Base-by-base conservation (phyloP, 306 rosid species). In the Cucurbita argyrosperma region DNA sequence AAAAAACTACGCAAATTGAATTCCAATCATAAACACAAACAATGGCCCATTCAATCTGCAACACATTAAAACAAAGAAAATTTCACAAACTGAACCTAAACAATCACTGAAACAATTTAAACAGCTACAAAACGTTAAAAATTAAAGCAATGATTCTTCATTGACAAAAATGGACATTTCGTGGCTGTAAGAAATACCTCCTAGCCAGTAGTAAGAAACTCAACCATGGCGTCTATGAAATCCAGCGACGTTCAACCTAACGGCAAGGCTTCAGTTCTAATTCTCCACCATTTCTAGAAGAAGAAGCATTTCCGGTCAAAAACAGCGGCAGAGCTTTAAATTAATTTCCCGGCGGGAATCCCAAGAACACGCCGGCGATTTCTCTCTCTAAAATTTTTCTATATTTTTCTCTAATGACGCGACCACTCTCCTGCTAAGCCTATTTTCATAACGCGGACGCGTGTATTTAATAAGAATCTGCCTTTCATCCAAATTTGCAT, bases 401-500 rank as follows among this genome's bases (percentile, higher is more conserved):
- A 23, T 53, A 46, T 76, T 87, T 77, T 79, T 18, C 37, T 43
- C 80, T 74, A 71, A 37, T 80, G 68, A 75, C 82, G 77, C 74
- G 81, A 82, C 81, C 88, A 87, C 65, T 82, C 68, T 71, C 77
- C 84, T 80, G 75, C 77, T 80, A 80, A 92, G 85, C 94, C 92
- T 92, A 92, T 88, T 84, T 83, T 86, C 96, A 81, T 84, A 89
- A 85, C 83, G 81, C 55, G 77, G 76, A 84, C 88, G 95, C 90
- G 98, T 92, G 92, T 86, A 88, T 85, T 88, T 87, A 90, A 84
- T 88, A 83, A 77, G 75, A 78, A 85, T 78, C 80, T 82, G 82
- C 86, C 81, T 83, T 87, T 83, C 16, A 52, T 39, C 16, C 7
- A 56, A 80, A 84, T 89, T 85, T 84, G 82, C 82, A 92, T 92